Evolutionary conservation across 306 rosid species (phyloP), one percentile per base, ranked within the genome.

Genomic region (Sophora flavescens): DNA sequence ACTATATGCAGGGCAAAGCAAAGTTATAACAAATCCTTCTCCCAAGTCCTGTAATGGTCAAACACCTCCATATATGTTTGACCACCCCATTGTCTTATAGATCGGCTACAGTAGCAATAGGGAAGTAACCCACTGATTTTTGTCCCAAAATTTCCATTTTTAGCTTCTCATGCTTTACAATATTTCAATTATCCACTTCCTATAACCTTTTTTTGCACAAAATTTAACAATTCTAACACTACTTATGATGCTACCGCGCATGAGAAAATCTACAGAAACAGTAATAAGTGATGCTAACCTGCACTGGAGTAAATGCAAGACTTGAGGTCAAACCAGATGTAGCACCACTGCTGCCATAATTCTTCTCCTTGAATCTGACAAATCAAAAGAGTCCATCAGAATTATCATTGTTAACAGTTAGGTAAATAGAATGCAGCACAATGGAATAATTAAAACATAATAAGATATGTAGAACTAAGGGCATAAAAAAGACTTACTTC

Each of bases 251-350:
- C 79, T 52, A 59, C 15, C 66, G 41, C 54, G 45, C 59, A 60
- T n/a, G 13, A 54, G 8, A 65, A 17, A 56, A 62, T 15, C 42
- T 64, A 64, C 50, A 36, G 33, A 50, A 8, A 75, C 18, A 53
- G 48, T 47, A 44, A 75, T 17, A 45, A 62, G 65, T 32, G 30
- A 54, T 10, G 51, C 86, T 38, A 65, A 94, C 98, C 91, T 94
- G 98, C 77, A 94, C 98, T n/a, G 98, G 97, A 13, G 97, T 94
- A 83, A 90, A 94, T 54, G 98, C 98, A 65, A 91, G 86, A 86
- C 98, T 94, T 64, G 96, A 91, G 26, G 96, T 90, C 83, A 91
- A 84, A 80, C 96, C 96, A 66, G 98, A 91, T 33, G 97, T 89
- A 68, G 96, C 98, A 79, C 98, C 98, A 80, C 97, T 86, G 75